phyloP scores from a whole-genome alignment of 768 basidiomycete species.

The Hygrophoropsis aurantiaca region DNA sequence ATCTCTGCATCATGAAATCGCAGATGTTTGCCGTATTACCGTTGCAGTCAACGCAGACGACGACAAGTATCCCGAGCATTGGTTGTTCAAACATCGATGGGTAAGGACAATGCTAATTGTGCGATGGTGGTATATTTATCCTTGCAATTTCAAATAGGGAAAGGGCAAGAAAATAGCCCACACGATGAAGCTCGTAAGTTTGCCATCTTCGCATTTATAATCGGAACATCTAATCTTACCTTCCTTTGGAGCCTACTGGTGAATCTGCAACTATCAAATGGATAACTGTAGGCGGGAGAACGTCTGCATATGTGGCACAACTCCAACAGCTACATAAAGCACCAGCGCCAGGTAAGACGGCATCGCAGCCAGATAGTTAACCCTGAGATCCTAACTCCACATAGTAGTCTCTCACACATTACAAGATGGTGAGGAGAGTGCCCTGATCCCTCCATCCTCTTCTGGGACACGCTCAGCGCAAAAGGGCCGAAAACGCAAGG shows the following conservation, averaged over 20 bases:
- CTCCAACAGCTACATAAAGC: constrained; percentile 44
- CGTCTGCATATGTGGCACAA: constrained; percentile 69
- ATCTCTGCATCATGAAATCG: constrained; percentile 51
- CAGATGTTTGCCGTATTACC: constrained; percentile 56
- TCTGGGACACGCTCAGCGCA: background rate
- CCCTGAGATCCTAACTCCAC: background rate
- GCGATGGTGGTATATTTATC: constrained; percentile 7
- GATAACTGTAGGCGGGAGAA: constrained; percentile 74
- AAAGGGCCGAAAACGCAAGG: constrained; percentile 1
- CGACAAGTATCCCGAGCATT: constrained; percentile 60
- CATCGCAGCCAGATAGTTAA: background rate
- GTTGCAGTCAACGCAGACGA: constrained; percentile 73
- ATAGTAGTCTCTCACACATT: background rate
- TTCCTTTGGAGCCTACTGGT: constrained; percentile 57
- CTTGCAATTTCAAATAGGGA: constrained; percentile 35
- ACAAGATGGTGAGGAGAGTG: constrained; percentile 3
- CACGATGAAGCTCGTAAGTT: constrained; percentile 46
- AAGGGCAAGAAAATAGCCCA: constrained; percentile 57
- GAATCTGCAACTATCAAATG: constrained; percentile 71
- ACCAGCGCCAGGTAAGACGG: background rate
- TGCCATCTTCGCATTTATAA: background rate
- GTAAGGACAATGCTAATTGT: constrained; percentile 29
- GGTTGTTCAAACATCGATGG: constrained; percentile 73
- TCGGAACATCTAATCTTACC: constrained; percentile 4
- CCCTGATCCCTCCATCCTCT: background rate